Percentiles rank a stretch among this genome's conserved stretches.
These are phyloP conservation scores for Huntiella decipiens DNA, from an alignment of 2,329 filamentous ascomycete genomes.

Conservation along the genomic window DNA sequence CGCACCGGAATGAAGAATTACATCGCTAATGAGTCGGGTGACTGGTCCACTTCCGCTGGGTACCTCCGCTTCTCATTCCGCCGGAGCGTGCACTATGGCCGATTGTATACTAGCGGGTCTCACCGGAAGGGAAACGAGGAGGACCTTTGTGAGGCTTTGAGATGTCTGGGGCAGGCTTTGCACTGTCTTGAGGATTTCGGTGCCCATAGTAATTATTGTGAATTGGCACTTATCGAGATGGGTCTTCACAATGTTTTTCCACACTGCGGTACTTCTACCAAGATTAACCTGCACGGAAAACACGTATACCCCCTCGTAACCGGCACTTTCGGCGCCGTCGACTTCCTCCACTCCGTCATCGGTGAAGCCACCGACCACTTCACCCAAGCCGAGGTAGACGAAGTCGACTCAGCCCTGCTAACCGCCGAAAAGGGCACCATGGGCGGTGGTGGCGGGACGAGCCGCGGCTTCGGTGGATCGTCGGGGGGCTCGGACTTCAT, in stretches of 20 bases:
- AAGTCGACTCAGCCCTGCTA: constrained; percentile 56
- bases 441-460: constrained; percentile 15
- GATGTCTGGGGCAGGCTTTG: constrained; percentile 56
- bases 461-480: constrained; percentile 17
- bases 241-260: constrained; percentile 51
- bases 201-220: constrained; percentile 69
- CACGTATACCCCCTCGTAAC: constrained; percentile 52
- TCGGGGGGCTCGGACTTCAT: constrained; percentile 39
- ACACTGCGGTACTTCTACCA: constrained; percentile 47
- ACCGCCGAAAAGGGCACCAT: constrained; percentile 38
- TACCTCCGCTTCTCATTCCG: constrained; percentile 62
- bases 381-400: constrained; percentile 66
- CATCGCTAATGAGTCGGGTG: constrained; percentile 74
- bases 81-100: constrained; percentile 58
- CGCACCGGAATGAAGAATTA: constrained; percentile 98
- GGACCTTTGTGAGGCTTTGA: constrained; percentile 61
- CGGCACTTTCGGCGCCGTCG: constrained; percentile 59
- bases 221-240: constrained; percentile 56
- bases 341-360: constrained; percentile 63
- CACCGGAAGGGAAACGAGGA: constrained; percentile 44
- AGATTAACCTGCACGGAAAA: constrained; percentile 47
- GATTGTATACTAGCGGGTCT: constrained; percentile 48
- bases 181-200: constrained; percentile 66
- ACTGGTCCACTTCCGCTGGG: constrained; percentile 77
- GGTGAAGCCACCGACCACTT: constrained; percentile 65